These are phyloP conservation scores for Usnea hakonensis DNA, from an alignment of 495 filamentous ascomycete species.

Conservation along the genomic window DNA sequence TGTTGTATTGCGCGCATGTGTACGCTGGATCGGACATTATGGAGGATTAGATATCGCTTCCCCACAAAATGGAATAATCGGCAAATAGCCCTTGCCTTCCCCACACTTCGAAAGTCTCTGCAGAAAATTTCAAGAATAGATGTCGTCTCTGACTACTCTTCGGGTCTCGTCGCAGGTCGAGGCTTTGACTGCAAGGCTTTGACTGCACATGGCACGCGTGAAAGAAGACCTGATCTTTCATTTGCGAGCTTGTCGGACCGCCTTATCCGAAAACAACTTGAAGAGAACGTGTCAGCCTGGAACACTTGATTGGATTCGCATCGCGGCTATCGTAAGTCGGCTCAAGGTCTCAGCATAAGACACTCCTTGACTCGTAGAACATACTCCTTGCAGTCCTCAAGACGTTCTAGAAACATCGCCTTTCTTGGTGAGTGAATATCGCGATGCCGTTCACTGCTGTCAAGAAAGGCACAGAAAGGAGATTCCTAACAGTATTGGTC, in stretches of 20 bases:
- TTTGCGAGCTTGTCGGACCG: slow-evolving; percentile 7
- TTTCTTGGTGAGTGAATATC: slow-evolving; percentile 8
- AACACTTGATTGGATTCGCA: slow-evolving; percentile 10
- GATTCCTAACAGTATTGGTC: background rate
- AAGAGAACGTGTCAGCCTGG: background rate
- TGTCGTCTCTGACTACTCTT: slow-evolving; percentile 1
- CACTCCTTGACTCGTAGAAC: background rate
- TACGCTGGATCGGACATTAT: slow-evolving; percentile 5
- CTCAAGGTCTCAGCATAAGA: slow-evolving; percentile 5
- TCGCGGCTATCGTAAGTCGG: slow-evolving; percentile 16
- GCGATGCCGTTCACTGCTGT: background rate
- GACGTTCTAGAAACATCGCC: background rate
- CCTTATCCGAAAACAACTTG: background rate
- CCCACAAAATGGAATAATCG: slow-evolving; percentile 7
- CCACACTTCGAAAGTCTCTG: slow-evolving; percentile 7
- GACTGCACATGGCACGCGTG: background rate
- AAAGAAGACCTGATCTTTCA: background rate
- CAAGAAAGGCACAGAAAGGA: background rate
- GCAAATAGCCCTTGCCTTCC: background rate
- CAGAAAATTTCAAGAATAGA: background rate
- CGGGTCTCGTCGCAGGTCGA: background rate
- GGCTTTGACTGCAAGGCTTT: background rate
- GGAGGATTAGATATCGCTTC: slow-evolving; percentile 16
- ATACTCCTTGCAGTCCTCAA: background rate
- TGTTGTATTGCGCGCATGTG: background rate